Evolutionary conservation across 2,329 filamentous ascomycete species (phyloP), one percentile per base, ranked within the genome.

Genomic region (Annulohypoxylon truncatum): DNA sequence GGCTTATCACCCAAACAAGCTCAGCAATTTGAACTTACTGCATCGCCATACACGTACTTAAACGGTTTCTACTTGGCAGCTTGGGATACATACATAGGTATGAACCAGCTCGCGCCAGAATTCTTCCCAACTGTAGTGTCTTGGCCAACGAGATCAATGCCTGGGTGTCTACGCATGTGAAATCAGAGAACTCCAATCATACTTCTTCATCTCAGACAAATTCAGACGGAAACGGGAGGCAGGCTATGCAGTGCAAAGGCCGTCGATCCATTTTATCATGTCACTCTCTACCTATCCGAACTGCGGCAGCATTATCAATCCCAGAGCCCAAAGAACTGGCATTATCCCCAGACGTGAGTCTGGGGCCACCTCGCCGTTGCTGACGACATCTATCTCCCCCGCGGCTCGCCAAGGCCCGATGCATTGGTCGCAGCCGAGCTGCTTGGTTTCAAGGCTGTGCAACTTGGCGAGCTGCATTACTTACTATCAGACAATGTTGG

Each of bases 381-480:
- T 61, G 47, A 54, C 57, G 57, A 57, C 57, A 54, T 22, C 15
- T 46, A 20, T 20, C 24, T 10, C 51, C 52, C 31, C 52, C 40
- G 13, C 42, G 51, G 50, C 7, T 13, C 22, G 59, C 42, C 59
- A 61, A 53, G 46, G 18, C 24, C 38, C 46, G 38, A 56, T 48
- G 46, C 47, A 15, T 38, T 38, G 28, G 50, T 55, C 22, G 57
- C 22, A 51, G 51, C 51, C 33, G 33, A 31, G 8, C 18, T n/a
- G 47, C 53, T 57, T 44, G 60, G 24, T 44, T 55, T 22, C 18
- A 24, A 10, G 62, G 62, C 56, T 18, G 57, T 65, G 62, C 52
- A 56, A 46, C 62, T 57, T 61, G 52, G 61, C 48, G 33, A 44
- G n/a, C 26, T 18, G 33, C n/a, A 44, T 20, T 40, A 24, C 15